Evolutionary conservation across 352 stramenopile species (phyloP).

Genomic region (Aphanomyces invadans): DNA sequence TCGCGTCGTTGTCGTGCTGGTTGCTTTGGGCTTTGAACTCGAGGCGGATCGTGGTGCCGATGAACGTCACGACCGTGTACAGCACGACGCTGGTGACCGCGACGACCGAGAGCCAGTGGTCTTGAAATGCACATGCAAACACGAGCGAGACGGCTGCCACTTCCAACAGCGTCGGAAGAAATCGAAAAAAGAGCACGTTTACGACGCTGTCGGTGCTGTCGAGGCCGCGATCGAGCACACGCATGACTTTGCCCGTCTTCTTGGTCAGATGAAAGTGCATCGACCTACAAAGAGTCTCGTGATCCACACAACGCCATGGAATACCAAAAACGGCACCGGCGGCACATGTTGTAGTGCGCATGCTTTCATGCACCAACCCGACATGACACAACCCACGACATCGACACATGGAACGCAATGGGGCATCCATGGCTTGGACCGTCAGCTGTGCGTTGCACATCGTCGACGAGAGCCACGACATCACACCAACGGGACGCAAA

Average conservation of each 20-base stretch:
- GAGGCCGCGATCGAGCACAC: conserved; percentile 82
- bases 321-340: no score
- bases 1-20: conserved; percentile 93
- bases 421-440: no score
- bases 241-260: conserved; percentile 94
- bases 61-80: conserved; percentile 90
- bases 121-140: conserved; percentile 87
- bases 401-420: no score
- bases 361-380: no score
- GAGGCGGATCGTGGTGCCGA: conserved; percentile 55
- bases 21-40: conserved; percentile 91
- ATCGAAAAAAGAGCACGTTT: conserved; percentile 94
- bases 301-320: conserved; percentile 91
- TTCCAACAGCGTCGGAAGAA: conserved; percentile 91
- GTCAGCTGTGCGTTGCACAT: no score
- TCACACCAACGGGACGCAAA: neutral
- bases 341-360: no score
- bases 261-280: conserved; percentile 97
- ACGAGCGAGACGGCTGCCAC: conserved; percentile 89
- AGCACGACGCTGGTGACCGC: conserved; percentile 78
- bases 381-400: no score
- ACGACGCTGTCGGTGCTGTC: conserved; percentile 89
- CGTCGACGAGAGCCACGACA: no score
- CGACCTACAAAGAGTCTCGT: no score
- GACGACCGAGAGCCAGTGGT: conserved; percentile 79